Evolutionary conservation across 2,329 filamentous ascomycete species (phyloP), one percentile per base, ranked within the genome.

Genomic region (Berkeleyomyces basicola): DNA sequence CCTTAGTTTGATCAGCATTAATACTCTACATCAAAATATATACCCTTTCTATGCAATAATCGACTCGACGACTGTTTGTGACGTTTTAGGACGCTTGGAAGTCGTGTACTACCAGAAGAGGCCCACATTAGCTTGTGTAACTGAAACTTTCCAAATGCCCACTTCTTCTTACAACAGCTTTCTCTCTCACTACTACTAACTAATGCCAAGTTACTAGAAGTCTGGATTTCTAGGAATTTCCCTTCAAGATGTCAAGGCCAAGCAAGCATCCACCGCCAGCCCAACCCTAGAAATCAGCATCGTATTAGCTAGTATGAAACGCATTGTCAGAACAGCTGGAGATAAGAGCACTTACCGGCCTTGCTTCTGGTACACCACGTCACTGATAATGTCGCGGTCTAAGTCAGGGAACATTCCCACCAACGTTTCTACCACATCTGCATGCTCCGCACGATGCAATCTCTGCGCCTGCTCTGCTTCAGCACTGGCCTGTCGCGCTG

Each of bases 361-460:
- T 74, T 96, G 86, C 75, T 99, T 96, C 76, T 95, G 84, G 72
- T 92, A 85, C 36, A 99, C 93, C 47, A 99, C 93, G 75, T 99
- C 93, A 69, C 91, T 91, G 70, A 99, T 97, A 44, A 99, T 82
- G 58, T 99, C 95, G 69, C 84, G 83, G 72, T 99, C 93, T 59
- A 99, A 77, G 70, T 95, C 90, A 0, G 93, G 93, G 72, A 99
- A 99, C 93, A 99, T 99, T 68, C 90, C 87, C 58, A 89, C 85
- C 63, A 99, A 76, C 43, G 93, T 97, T 74, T 97, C 93, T 2
- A 97, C 92, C 6, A 99, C 85, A 68, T 90, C 92, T 61, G 83
- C 79, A 73, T 97, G 91, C 77, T 99, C 93, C 62, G 86, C 85
- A 43, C 84, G 79, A 67, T 93, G 85, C 65, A 97, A 83, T 14